Base-by-base conservation (phyloP, 2,329 filamentous ascomycete species). In the Cladosporium halotolerans region DNA sequence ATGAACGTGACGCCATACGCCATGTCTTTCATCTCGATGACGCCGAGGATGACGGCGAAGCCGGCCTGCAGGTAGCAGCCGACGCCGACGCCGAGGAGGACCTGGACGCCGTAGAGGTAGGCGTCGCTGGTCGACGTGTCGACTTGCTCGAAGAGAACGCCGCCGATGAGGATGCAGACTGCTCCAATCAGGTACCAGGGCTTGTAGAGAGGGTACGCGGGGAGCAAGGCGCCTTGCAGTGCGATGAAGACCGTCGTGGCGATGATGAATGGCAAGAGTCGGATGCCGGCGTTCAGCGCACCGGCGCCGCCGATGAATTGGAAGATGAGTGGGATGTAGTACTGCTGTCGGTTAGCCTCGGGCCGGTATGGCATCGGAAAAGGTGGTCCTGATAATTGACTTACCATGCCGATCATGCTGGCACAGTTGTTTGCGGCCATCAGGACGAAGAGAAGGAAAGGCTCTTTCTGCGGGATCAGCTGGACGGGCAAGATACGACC, bases 291-390 rank as follows among this genome's bases (percentile, higher is more conserved):
- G 11, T 70, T 55, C 2, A 77, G 59, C 0, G 73, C 66, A 0
- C 58, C 63, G 40, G 77, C 75, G 4, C 73, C 73, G 2, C 66
- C 69, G 0, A 70, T 70, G 60, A 81, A 82, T 54, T 78, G 74
- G 62, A 81, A 81, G 65, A 73, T 80, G 0, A 81, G 65, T 0
- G 79, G 79, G 7, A 77, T 73, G 63, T 77, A 82, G 65, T 81
- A 82, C 23, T 28, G 23, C 23, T 28, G 5, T 28, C 5, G 5
- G 23, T 28, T 28, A 28, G 23, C 23, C 23, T 28, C 23, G 23
- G 23, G 23, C 4, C 23, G 23, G 23, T 7, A 7, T 28, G 7
- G 3, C 23, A 28, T 28, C 23, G 23, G 7, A 4, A 28, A 28
- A 5, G 5, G 23, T 28, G 23, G 23, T 28, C 23, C 23, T 28